Evolutionary conservation across 495 filamentous ascomycete species (phyloP).

Genomic region (Talaromyces proteolyticus): DNA sequence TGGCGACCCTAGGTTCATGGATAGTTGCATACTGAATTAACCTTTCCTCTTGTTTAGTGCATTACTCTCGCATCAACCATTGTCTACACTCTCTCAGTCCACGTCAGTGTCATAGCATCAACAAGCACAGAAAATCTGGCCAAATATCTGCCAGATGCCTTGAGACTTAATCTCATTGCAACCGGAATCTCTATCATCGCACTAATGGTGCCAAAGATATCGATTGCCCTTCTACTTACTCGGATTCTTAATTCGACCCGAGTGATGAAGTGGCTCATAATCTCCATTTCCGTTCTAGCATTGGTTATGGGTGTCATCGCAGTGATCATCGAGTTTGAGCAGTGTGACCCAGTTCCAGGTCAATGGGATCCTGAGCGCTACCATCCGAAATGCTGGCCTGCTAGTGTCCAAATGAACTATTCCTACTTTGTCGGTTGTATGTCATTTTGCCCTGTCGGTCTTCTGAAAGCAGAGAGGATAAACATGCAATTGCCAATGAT

Average conservation of each 20-base stretch:
- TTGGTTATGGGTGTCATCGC: neutral
- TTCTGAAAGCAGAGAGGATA: neutral
- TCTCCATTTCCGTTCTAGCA: neutral
- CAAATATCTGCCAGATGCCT: neutral
- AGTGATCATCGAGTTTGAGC: neutral
- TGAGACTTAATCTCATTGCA: neutral
- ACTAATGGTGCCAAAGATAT: conserved; percentile 1
- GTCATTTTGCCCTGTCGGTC: neutral
- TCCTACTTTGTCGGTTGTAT: neutral
- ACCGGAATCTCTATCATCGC: neutral
- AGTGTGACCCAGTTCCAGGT: neutral
- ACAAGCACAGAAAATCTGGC: neutral
- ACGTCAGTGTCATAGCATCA: neutral
- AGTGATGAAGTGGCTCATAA: neutral
- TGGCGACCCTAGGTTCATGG: neutral
- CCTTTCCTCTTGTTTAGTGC: neutral
- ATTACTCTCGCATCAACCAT: conserved; percentile 1
- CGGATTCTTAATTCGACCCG: neutral
- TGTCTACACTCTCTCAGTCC: neutral
- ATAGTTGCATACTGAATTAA: no score
- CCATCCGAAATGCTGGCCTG: neutral
- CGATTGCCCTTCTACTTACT: neutral
- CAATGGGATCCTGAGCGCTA: conserved; percentile 2
- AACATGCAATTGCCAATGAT: neutral
- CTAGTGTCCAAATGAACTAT: neutral